phyloP scores from a whole-genome alignment of 495 filamentous ascomycete genomes.

The Cryomyces minteri region DNA sequence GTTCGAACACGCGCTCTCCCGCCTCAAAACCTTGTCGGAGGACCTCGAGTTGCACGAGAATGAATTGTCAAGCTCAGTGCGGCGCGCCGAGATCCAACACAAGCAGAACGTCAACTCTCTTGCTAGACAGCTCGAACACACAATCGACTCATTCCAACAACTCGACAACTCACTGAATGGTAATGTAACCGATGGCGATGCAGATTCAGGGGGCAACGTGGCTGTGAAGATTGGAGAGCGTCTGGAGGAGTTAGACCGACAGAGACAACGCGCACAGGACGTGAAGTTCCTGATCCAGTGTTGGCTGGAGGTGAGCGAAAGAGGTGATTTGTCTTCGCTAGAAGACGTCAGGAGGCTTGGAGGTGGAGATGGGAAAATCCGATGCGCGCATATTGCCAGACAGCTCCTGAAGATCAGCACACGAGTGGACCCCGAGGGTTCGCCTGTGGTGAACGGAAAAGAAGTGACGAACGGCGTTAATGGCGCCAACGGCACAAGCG shows the following conservation, averaged over 20 bases:
- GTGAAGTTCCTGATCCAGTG: slow-evolving; percentile 89
- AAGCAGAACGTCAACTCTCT: slow-evolving; percentile 71
- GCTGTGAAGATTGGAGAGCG: slow-evolving; percentile 91
- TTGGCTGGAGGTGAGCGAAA: slow-evolving; percentile 83
- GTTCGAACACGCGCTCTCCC: slow-evolving; percentile 74
- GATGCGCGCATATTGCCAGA: slow-evolving; percentile 76
- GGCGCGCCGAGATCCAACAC: slow-evolving; percentile 83
- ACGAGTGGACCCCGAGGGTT: slow-evolving; percentile 55
- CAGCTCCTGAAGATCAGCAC: slow-evolving; percentile 80
- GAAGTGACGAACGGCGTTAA: slow-evolving; percentile 17
- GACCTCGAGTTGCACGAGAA: slow-evolving; percentile 75
- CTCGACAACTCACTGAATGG: slow-evolving; percentile 62
- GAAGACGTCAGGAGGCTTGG: slow-evolving; percentile 67
- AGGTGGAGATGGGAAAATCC: slow-evolving; percentile 67
- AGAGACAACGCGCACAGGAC: slow-evolving; percentile 75
- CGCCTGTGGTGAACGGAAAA: slow-evolving; percentile 39
- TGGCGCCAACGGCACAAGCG: slow-evolving; percentile 34
- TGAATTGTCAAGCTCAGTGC: slow-evolving; percentile 72
- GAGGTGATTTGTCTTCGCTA: slow-evolving; percentile 57
- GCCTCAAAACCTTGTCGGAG: slow-evolving; percentile 63
- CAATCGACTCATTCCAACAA: slow-evolving; percentile 75
- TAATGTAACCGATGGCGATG: slow-evolving; percentile 26
- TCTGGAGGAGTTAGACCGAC: slow-evolving; percentile 84
- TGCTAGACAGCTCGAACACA: slow-evolving; percentile 73
- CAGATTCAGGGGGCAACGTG: slow-evolving; percentile 54